Base-by-base conservation (phyloP, 179 eudicot species). In the Spergularia azorica region DNA sequence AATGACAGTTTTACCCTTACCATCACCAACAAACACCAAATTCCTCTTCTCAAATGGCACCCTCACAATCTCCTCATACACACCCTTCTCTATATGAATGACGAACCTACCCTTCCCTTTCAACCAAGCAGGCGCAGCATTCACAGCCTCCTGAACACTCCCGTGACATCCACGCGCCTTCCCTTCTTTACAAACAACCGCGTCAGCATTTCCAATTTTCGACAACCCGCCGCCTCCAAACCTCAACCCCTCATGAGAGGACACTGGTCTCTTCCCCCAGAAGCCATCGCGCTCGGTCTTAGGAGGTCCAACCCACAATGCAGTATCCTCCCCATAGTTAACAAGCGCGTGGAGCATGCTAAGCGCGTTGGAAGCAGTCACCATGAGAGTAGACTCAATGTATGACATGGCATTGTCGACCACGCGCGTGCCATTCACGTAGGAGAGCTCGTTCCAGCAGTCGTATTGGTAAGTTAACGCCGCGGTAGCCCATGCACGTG, bases 1-100 rank as follows among this genome's bases (percentile, higher is more conserved):
- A 81, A 93, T 91, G 59, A 95, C 95, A 0, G 91, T 93, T 84
- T 86, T 90, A 72, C 98, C 98, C 89, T 79, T 86, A 1, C 98
- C 98, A 79, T 90, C 95, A 0, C 98, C 97, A 50, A 86, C 68
- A 66, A 95, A 87, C 77, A 95, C 97, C 88, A 95, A 77, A 84
- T 93, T 93, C 82, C 48, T 87, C 89, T 93, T 93, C 83, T 87
- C 88, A 17, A 91, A 65, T 12, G 88, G 86, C 26, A 95, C 92
- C 79, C 88, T 82, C 70, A 95, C 98, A 6, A 69, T 93, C 85
- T 95, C 98, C 71, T 90, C 87, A 43, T 91, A 95, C 56, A 93
- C 86, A 48, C 97, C 98, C 38, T 79, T 89, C 73, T 88, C 91
- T 2, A 95, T 88, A 71, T 82, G 48, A 32, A 95, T 87, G 65